Evolutionary conservation across 306 rosid genomes (phyloP).

Genomic region (Castanopsis chinensis): DNA sequence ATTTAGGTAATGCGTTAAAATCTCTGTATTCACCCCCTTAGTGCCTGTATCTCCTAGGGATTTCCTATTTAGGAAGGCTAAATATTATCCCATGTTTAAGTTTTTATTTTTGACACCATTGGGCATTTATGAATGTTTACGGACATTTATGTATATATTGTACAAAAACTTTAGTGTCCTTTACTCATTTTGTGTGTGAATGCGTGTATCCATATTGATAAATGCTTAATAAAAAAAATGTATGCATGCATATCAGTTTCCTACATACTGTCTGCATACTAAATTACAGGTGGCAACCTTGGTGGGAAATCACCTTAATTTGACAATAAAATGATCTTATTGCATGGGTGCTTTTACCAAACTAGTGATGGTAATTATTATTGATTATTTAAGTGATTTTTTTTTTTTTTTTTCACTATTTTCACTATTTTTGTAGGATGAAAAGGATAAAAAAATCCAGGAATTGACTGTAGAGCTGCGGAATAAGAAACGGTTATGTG

Average conservation of each 20-base stretch:
- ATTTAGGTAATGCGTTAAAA: not conserved
- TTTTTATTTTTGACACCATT: not conserved
- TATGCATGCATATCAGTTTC: not conserved
- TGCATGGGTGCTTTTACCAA: not conserved
- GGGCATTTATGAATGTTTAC: not conserved
- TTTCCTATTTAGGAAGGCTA: not conserved
- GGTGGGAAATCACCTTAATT: not conserved
- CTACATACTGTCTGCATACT: not conserved
- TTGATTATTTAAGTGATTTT: constrained; percentile 13
- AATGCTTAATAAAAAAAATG: not conserved
- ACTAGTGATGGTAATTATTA: not conserved
- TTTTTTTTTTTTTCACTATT: too few species aligned
- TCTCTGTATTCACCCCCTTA: not conserved
- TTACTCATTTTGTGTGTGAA: not conserved
- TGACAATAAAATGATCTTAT: constrained; percentile 3
- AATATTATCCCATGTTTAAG: not conserved
- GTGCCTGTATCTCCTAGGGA: not conserved
- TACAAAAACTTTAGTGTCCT: too few species aligned
- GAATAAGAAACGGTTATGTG: constrained; percentile 73
- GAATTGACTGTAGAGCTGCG: constrained; percentile 87
- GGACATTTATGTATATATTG: not conserved
- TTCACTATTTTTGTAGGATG: constrained; percentile 56
- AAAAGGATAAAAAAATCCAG: constrained; percentile 87
- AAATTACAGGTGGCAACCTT: not conserved
- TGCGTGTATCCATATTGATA: not conserved